Conservation (phyloP, 306 rosid species). For the Cicer cuneatum region DNA sequence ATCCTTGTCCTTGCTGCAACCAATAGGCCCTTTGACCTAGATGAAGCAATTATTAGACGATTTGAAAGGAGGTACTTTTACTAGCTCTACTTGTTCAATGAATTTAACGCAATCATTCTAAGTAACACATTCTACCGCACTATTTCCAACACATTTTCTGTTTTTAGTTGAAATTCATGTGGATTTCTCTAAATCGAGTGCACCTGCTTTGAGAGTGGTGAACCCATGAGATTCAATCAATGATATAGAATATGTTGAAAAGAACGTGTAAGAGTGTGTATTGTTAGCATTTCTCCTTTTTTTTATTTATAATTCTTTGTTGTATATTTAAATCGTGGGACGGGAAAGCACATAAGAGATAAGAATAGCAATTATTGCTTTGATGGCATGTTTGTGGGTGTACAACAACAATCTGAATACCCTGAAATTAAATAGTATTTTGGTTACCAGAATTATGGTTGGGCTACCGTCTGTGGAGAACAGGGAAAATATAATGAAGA, state of each 20-base stretch:
- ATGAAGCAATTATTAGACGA: slow-evolving; percentile 93
- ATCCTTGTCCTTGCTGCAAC: slow-evolving; percentile 99
- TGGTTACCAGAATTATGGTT: slow-evolving; percentile 78
- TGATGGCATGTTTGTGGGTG: neutral
- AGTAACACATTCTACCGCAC: neutral
- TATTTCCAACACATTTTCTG: neutral
- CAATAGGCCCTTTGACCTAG: slow-evolving; percentile 93
- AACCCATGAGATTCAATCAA: neutral
- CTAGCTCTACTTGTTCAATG: neutral
- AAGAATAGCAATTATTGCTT: neutral
- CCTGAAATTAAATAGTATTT: slow-evolving; percentile 13
- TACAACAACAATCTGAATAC: slow-evolving; percentile 15
- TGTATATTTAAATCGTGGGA: neutral
- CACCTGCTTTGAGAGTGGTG: neutral
- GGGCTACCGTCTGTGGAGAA: slow-evolving; percentile 78
- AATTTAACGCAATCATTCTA: neutral
- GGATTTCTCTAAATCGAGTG: neutral
- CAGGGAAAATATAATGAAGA: slow-evolving; percentile 79
- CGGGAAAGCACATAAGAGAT: neutral
- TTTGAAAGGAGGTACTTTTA: slow-evolving; percentile 80
- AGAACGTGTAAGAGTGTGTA: neutral
- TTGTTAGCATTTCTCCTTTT: neutral
- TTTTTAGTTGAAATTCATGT: neutral
- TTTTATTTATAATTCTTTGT: neutral
- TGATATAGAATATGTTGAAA: neutral